Conservation (phyloP, 2,329 filamentous ascomycete genomes). For the Ilyonectria mors-panacis region DNA sequence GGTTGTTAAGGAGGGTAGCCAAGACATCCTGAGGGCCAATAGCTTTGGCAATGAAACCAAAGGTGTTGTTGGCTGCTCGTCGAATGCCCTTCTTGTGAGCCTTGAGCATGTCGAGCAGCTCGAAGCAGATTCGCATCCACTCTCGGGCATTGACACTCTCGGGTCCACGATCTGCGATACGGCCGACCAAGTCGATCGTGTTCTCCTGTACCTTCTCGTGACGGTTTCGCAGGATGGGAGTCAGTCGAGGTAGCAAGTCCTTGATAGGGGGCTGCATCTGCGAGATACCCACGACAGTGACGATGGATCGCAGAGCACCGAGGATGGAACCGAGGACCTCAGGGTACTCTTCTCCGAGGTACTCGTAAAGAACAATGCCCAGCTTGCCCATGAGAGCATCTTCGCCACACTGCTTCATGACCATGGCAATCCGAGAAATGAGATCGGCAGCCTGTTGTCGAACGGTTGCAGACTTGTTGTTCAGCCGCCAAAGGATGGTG, state of each 20-base stretch:
- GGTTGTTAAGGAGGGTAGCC: constrained; percentile 94
- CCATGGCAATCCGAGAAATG: constrained; percentile 96
- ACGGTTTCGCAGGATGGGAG: constrained; percentile 97
- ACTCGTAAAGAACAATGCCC: constrained; percentile 95
- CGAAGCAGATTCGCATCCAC: constrained; percentile 99
- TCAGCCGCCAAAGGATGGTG: constrained; percentile 95
- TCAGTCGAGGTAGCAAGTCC: constrained; percentile 93
- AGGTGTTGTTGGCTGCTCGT: constrained; percentile 98
- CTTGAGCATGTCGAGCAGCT: constrained; percentile 98
- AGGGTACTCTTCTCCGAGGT: constrained; percentile 97
- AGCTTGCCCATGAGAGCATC: constrained; percentile 97
- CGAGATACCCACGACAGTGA: constrained; percentile 97
- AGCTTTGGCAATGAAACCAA: constrained; percentile 99
- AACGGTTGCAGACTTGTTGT: constrained; percentile 98
- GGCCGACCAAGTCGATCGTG: constrained; percentile 96
- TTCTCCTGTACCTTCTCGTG: constrained; percentile 99
- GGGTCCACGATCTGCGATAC: constrained; percentile 96
- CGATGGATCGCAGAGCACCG: constrained; percentile 93
- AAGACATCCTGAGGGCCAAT: constrained; percentile 98
- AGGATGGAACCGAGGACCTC: constrained; percentile 98
- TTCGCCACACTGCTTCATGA: constrained; percentile 99
- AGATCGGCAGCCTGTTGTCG: constrained; percentile 97
- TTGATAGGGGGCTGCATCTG: constrained; percentile 99
- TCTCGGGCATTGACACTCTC: constrained; percentile 97
- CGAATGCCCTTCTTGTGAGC: constrained; percentile 99